Percentiles rank a stretch among this genome's conserved stretches.
Conservation (phyloP, 2,329 filamentous ascomycete genomes). For the Fulvia fulva region DNA sequence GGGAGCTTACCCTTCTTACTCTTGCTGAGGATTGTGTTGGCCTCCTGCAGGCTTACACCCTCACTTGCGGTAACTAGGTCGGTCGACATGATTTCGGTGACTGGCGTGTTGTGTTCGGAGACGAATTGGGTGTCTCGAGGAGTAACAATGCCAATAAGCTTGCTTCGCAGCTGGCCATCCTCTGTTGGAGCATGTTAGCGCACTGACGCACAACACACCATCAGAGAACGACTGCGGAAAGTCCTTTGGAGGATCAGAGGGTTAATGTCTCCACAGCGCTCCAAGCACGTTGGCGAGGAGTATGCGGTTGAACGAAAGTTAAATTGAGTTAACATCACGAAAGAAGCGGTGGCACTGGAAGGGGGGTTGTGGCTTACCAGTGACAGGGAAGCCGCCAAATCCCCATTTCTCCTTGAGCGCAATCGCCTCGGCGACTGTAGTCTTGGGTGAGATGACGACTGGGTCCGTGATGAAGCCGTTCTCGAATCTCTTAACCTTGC, state of each 20-base stretch:
- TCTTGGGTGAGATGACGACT: conserved; percentile 80
- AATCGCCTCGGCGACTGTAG: conserved; percentile 86
- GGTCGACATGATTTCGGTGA: conserved; percentile 91
- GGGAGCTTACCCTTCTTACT: conserved; percentile 83
- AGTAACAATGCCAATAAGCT: conserved; percentile 94
- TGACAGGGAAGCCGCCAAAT: conserved; percentile 97
- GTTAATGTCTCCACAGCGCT: conserved; percentile 33
- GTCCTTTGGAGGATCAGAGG: conserved; percentile 24
- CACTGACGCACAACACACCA: neutral
- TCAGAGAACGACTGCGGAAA: neutral
- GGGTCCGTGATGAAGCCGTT: conserved; percentile 98
- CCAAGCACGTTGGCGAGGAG: conserved; percentile 45
- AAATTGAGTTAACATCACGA: conserved; percentile 77
- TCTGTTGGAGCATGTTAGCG: conserved; percentile 52
- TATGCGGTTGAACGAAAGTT: conserved; percentile 99
- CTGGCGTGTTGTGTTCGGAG: conserved; percentile 64
- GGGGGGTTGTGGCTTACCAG: conserved; percentile 63
- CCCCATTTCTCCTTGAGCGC: conserved; percentile 96
- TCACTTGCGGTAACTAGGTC: conserved; percentile 83
- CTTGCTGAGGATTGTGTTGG: conserved; percentile 86
- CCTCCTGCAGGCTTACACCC: conserved; percentile 79
- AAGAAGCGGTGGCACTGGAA: conserved; percentile 29
- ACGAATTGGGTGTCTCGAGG: conserved; percentile 98
- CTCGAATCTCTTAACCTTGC: conserved; percentile 98
- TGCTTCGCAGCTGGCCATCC: conserved; percentile 86